phyloP scores from a whole-genome alignment of 352 stramenopile species.

The Globisporangium acanthophoron region DNA sequence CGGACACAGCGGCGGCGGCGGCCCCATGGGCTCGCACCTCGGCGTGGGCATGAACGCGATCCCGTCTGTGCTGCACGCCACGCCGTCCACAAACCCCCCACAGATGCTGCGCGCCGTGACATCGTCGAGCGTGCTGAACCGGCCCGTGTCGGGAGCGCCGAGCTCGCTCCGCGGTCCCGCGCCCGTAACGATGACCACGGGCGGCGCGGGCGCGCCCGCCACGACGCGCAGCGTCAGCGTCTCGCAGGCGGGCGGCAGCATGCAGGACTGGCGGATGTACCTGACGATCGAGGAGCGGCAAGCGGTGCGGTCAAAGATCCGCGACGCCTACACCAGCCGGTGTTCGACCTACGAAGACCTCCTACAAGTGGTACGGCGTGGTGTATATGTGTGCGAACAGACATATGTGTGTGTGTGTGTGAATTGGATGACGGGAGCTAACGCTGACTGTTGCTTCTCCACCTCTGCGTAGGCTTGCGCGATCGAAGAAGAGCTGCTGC shows the following conservation, averaged over 20 bases:
- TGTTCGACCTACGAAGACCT: constrained; percentile 86
- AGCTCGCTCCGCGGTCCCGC: constrained; percentile 23
- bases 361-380: constrained; percentile 70
- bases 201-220: constrained; percentile 15
- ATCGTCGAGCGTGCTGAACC: constrained; percentile 77
- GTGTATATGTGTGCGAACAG: not conserved
- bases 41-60: constrained; percentile 73
- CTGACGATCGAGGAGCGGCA: constrained; percentile 88
- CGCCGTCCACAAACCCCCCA: constrained; percentile 59
- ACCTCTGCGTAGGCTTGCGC: constrained; percentile 51
- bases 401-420: not conserved
- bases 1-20: not conserved
- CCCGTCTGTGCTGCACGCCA: constrained; percentile 70
- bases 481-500: constrained; percentile 86
- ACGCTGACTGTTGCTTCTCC: not conserved
- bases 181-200: constrained; percentile 8
- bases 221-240: constrained; percentile 55
- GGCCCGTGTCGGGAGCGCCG: constrained; percentile 20
- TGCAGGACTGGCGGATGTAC: constrained; percentile 89
- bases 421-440: too few relatives aligned
- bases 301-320: constrained; percentile 83
- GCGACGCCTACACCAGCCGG: constrained; percentile 78
- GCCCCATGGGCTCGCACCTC: constrained; percentile 25
- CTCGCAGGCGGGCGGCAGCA: constrained; percentile 48
- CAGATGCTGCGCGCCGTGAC: constrained; percentile 84